phyloP scores from a whole-genome alignment of 805 yeast species.

The Wickerhamiella sorbophila region DNA sequence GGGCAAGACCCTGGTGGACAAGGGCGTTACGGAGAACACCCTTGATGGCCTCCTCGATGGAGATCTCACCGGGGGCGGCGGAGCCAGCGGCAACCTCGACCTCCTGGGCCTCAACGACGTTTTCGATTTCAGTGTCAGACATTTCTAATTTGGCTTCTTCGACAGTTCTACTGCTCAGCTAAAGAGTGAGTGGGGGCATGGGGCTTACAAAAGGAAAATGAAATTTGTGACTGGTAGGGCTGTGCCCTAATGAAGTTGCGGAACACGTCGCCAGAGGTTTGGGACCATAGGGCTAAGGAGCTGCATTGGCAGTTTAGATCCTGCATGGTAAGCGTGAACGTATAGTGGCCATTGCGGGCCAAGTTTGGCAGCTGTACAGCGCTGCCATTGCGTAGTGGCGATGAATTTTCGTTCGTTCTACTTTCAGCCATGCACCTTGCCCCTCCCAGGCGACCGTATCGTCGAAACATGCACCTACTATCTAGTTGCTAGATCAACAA shows the following conservation, averaged over 20 bases:
- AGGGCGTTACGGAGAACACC: slow-evolving; percentile 96
- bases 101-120: slow-evolving; percentile 60
- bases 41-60: slow-evolving; percentile 97
- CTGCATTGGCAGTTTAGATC: too few species aligned
- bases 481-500: too few species aligned
- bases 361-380: too few species aligned
- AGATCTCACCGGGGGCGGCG: slow-evolving; percentile 74
- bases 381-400: too few species aligned
- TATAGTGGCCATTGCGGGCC: too few species aligned
- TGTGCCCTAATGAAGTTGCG: not conserved
- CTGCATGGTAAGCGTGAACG: too few species aligned
- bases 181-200: not conserved
- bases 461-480: too few species aligned
- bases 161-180: slow-evolving; percentile 23
- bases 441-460: too few species aligned
- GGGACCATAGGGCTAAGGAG: not conserved
- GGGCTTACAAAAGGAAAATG: not conserved
- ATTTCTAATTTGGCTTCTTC: slow-evolving; percentile 21
- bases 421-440: too few species aligned
- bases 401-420: too few species aligned
- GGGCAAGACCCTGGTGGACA: slow-evolving; percentile 96
- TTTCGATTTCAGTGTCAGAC: slow-evolving; percentile 87
- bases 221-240: not conserved
- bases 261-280: too few species aligned
- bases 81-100: slow-evolving; percentile 66